Evolutionary conservation across 192 early-diverging fungal genomes (phyloP), one percentile per base, ranked within the genome.

Genomic region (Backusella australiensis): DNA sequence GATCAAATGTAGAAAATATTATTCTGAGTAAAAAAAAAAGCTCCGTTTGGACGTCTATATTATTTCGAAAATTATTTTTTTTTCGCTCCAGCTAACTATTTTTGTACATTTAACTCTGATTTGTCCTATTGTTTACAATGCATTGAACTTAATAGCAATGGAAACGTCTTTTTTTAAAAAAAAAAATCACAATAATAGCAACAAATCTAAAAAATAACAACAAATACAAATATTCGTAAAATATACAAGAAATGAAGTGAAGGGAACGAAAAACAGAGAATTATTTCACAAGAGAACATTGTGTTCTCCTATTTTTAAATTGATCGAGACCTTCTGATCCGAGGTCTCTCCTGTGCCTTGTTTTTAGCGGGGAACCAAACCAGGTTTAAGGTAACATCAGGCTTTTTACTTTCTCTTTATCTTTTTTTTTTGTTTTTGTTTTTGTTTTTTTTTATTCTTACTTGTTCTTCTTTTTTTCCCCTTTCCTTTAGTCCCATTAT

Each of bases 241-340:
- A 63, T 23, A 26, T 63, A 44, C 14, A 12, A 44, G 23, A 26
- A 23, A 63, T 9, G n/a, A 59, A 59, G 23, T 11, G 21, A 26
- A 59, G 53, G n/a, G 21, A 23, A 63, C 23, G 3, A 12, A 63
- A 63, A 29, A 29, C 21, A 63, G 56, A 29, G 56, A 32, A 11
- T 26, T 23, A 63, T 63, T 9, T 29, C 56, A 63, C n/a, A 63
- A 63, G 11, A 63, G 11, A 23, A 4, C 7, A 11, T 63, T 23
- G 23, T 63, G 56, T 14, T 63, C 56, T 63, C 56, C 56, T 63
- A 63, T 63, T 63, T 63, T 63, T 63, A 63, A 63, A 63, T 63
- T 63, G 56, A 63, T 63, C 56, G 56, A 63, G 56, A 63, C 56
- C 56, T 29, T 63, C 56, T 63, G 56, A 63, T 63, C 56, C 56